Evolutionary conservation across 2,329 filamentous ascomycete genomes (phyloP), one percentile per base, ranked within the genome.

Genomic region (Phoma sp.): DNA sequence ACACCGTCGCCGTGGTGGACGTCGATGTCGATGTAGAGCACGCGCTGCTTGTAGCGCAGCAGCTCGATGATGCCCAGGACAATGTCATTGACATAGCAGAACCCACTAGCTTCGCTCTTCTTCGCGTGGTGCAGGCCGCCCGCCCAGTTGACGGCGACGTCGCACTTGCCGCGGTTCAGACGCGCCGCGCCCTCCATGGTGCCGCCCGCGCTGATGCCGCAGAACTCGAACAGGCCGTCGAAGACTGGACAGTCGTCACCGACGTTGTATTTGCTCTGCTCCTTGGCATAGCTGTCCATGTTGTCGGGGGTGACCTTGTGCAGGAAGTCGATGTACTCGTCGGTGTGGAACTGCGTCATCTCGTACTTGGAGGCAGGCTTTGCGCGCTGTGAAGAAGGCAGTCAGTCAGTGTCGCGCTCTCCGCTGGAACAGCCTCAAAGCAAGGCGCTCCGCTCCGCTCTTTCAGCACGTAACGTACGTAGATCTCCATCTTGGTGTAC

Each of bases 21-120:
- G 73, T 96, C 91, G 64, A 96, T 96, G 71, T 96, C 91, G 75
- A 98, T 93, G 77, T 98, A 97, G 57, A 98, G 83, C 7, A 98
- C 93, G 48, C 93, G 89, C 18, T 91, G 87, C 69, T 93, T 86
- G 70, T 88, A 85, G 35, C 90, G 87, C 7, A 98, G 82, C 13
- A 99, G 85, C 75, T 98, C 90, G 38, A 98, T 83, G 66, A 97
- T 95, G 37, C 90, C 91, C 41, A 99, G 83, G 56, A 98, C 95
- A 68, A 98, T 98, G 77, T 99, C 52, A 75, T 99, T 99, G 79
- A 98, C 92, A 78, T 99, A 99, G 79, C 95, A 99, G 77, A 99
- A 99, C 2, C 95, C 95, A 23, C 89, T 93, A 1, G 95, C 93
- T 77, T 96, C 93, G 55, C 89, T 86, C 73, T 93, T 95, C 77